Evolutionary conservation across 2,329 filamentous ascomycete genomes (phyloP).

Genomic region (Leptoxyphium fumago): DNA sequence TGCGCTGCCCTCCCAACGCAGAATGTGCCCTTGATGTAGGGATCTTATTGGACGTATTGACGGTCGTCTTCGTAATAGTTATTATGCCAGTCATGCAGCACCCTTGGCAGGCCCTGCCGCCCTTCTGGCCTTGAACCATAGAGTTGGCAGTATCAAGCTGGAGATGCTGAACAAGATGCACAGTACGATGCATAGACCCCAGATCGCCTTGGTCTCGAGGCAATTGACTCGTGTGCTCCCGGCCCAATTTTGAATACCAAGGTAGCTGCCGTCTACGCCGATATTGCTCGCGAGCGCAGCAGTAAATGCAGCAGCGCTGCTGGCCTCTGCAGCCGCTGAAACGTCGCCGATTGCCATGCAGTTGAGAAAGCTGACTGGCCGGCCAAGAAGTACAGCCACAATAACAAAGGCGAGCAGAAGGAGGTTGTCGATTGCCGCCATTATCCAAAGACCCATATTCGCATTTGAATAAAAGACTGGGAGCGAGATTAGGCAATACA

Average conservation of each 20-base stretch:
- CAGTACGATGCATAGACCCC: conserved; percentile 70
- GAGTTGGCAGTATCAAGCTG: conserved; percentile 29
- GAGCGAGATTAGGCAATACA: conserved; percentile 57
- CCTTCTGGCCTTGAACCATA: conserved; percentile 37
- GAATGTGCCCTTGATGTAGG: too few species aligned
- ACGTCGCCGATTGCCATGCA: conserved; percentile 45
- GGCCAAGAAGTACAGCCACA: conserved; percentile 62
- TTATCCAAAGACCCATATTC: conserved; percentile 58
- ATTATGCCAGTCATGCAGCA: not conserved
- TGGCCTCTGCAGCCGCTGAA: conserved; percentile 28
- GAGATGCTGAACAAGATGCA: conserved; percentile 38
- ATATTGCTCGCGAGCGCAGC: conserved; percentile 38
- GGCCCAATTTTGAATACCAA: conserved; percentile 41
- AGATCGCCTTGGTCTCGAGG: conserved; percentile 72
- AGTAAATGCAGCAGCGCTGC: conserved; percentile 39
- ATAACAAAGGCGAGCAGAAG: conserved; percentile 67
- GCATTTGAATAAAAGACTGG: conserved; percentile 72
- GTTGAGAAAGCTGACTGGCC: conserved; percentile 62
- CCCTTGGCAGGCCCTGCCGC: conserved; percentile 9
- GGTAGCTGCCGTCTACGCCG: conserved; percentile 32
- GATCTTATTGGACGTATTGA: too few species aligned
- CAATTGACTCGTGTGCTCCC: conserved; percentile 53
- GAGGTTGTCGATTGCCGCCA: conserved; percentile 50
- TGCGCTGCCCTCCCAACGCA: too few species aligned
- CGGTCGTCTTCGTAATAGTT: too few species aligned